These are phyloP conservation scores for Aspergillus ibericus DNA, from an alignment of 2,329 filamentous ascomycete species.

Conservation along the genomic window DNA sequence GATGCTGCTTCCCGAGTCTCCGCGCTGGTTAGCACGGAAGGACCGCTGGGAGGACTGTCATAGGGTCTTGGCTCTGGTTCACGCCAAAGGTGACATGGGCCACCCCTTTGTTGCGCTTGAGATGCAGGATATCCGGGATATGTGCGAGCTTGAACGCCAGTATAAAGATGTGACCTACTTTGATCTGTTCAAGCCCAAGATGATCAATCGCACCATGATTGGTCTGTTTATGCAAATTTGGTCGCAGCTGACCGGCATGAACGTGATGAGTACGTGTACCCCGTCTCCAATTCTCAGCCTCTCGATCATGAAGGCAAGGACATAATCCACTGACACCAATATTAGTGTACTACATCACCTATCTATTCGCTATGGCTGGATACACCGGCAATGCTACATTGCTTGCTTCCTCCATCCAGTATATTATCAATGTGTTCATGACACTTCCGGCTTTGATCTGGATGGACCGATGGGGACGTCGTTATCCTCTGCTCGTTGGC, in stretches of 20 bases:
- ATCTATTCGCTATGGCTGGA: conserved; percentile 72
- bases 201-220: conserved; percentile 71
- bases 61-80: conserved; percentile 55
- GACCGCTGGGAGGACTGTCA: conserved; percentile 59
- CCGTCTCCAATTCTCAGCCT: not conserved
- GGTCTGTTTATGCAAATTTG: conserved; percentile 74
- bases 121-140: conserved; percentile 69
- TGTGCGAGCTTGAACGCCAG: conserved; percentile 69
- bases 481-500: conserved; percentile 64
- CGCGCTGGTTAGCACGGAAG: conserved; percentile 63
- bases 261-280: conserved; percentile 57
- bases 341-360: conserved; percentile 66
- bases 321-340: not conserved
- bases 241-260: conserved; percentile 76
- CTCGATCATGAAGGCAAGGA: too few species aligned
- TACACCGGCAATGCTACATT: conserved; percentile 60
- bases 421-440: conserved; percentile 78
- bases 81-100: conserved; percentile 64
- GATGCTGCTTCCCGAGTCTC: conserved; percentile 56
- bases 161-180: conserved; percentile 69
- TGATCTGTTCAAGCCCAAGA: conserved; percentile 71
- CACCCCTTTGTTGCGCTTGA: conserved; percentile 67
- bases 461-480: conserved; percentile 75
- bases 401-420: conserved; percentile 68
- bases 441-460: conserved; percentile 73